These are phyloP conservation scores for Calonectria montana DNA, from an alignment of 2,329 filamentous ascomycete genomes.

Conservation along the genomic window DNA sequence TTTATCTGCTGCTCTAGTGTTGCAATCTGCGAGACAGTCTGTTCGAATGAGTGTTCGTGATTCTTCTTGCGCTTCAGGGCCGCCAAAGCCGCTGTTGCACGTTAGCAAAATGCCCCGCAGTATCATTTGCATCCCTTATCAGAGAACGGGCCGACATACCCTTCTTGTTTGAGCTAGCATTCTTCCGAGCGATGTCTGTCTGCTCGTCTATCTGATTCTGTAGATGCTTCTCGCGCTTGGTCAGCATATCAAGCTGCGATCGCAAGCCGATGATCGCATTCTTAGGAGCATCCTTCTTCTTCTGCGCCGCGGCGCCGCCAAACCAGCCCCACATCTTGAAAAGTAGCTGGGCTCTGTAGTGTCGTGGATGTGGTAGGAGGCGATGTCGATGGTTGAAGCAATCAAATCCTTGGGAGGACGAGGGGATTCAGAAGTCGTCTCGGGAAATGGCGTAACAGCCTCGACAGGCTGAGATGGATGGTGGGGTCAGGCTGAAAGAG, in stretches of 20 bases:
- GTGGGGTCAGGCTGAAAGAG: constrained; percentile 42
- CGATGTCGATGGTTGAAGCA: constrained; percentile 21
- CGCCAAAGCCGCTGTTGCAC: constrained; percentile 79
- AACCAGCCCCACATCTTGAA: constrained; percentile 86
- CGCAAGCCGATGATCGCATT: constrained; percentile 93
- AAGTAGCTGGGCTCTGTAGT: constrained; percentile 22
- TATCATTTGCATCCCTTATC: constrained; percentile 2
- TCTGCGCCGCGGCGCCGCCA: constrained; percentile 83
- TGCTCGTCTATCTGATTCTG: constrained; percentile 95
- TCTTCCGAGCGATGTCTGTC: constrained; percentile 87
- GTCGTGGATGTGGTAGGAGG: constrained; percentile 1
- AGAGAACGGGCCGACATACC: constrained; percentile 66
- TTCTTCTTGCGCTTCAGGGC: constrained; percentile 95
- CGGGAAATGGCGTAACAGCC: constrained; percentile 39
- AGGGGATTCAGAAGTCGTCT: constrained; percentile 27
- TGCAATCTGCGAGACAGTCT: constrained; percentile 88
- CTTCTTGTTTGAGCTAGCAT: constrained; percentile 87
- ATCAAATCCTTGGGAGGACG: constrained; percentile 27
- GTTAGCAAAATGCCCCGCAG: constrained; percentile 40
- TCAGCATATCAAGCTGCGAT: constrained; percentile 94
- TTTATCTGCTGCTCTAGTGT: constrained; percentile 97
- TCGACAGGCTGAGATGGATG: constrained; percentile 36
- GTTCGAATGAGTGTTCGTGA: constrained; percentile 90
- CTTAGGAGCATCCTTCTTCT: constrained; percentile 94
- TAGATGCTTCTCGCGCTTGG: constrained; percentile 93